Base-by-base conservation (phyloP, 2,329 filamentous ascomycete species). In the Lachnellula subtilissima region DNA sequence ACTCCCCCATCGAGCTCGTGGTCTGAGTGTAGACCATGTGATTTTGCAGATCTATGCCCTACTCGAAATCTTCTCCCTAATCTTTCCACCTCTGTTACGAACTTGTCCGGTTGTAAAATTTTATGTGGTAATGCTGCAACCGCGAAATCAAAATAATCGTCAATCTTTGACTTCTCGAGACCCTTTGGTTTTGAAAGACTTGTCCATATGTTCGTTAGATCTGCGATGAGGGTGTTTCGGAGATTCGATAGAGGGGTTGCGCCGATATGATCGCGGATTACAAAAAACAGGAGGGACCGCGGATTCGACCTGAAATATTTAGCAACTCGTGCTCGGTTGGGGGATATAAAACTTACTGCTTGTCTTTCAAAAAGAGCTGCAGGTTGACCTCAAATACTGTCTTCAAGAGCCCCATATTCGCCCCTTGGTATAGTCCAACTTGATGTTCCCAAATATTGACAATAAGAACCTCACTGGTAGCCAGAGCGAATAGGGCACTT, bases 371-470 rank as follows among this genome's bases (percentile, higher is more conserved):
- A 74, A 99, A 99, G 28, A 99, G 79, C 74, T 97, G 93, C 70
- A 99, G 73, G 71, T 99, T 99, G 73, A 99, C 94, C 76, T 99
- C 94, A 67, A 99, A 99, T 4, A 99, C 94, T 0, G 95, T 99
- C 81, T 99, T 99, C 68, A 99, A 78, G 67, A 99, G 75, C 8
- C 94, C 94, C 94, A 99, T 99, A 73, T 99, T 99, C 66, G 94
- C 94, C 55, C 94, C 94, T 75, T 99, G 93, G 71, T 99, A 99
- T 72, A 99, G 74, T 48, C 94, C 94, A 60, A 99, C 94, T 74
- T 99, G 94, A 73, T 97, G 93, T 75, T 99, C 94, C 94, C 94
- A 99, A 64, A 99, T 96, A 71, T 99, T 99, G 73, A 99, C 88
- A 70, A 99, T 95, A 65, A 99, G 80, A 52, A 99, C 93, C 76